Evolutionary conservation across 306 rosid genomes (phyloP), one percentile per base, ranked within the genome.

Genomic region (Citrullus amarus): DNA sequence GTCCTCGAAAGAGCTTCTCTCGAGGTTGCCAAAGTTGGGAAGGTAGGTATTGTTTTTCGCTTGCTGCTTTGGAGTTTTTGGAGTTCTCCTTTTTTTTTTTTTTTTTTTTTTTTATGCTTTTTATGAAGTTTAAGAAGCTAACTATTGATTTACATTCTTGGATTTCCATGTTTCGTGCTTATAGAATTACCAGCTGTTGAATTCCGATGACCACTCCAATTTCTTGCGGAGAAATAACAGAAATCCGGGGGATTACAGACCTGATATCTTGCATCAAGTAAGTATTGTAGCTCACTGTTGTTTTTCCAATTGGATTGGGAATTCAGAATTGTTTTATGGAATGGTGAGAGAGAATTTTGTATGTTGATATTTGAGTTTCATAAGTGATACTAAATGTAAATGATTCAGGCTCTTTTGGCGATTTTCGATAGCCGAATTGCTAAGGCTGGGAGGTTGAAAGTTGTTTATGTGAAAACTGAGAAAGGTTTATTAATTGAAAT

Each of bases 21-120:
- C 81, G 94, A 94, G 84, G 90, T 89, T 38, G 97, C 89, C 77
- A 92, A 92, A 86, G 97, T 92, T 44, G 98, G 98, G 79, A 94
- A 92, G 96, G 98, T 93, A 61, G 8, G 28, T 5, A 36, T 55
- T n/a, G 5, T 78, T 46, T 69, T 44, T 69, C 11, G 4, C 1
- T 44, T 69, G 1, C 38, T 28, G 76, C 57, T 71, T 14, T 0
- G 39, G 14, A 71, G 56, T 69, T 69, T 20, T 69, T 22, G 36
- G 75, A 7, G 22, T 22, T 69, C 38, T 20, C 12, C 1, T 0
- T 25, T 25, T 25, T 0, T 25, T 25, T 25, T 25, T 25, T 25
- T 25, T 25, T 25, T 25, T 25, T 25, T 0, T 25, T 25, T 25
- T 25, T 71, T 10, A 11, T 72, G 34, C 9, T 25, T 72, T 70